Evolutionary conservation across 2,329 filamentous ascomycete species (phyloP), one percentile per base, ranked within the genome.

Genomic region (Trichoderma aggressivum): DNA sequence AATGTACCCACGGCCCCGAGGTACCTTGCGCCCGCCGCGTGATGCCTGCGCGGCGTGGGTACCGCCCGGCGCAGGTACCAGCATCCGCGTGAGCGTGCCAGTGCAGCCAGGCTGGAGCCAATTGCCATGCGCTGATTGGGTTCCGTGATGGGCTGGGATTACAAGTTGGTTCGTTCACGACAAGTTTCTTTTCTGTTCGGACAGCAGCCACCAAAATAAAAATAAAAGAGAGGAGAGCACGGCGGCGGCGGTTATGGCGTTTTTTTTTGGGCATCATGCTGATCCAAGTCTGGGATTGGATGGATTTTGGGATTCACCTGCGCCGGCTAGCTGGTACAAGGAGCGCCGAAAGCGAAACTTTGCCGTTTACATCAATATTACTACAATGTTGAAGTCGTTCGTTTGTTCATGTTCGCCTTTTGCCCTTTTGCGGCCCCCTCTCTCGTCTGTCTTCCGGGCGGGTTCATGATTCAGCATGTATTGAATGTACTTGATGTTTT

Each of bases 41-140:
- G 47, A 56, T n/a, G 50, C n/a, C 30, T 56, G 47, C 47, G 47
- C 18, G 16, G 63, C 50, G 21, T n/a, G 50, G 63, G 47, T 66
- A 66, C 63, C 24, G 24, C 32, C 32, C 30, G 18, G 63, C 47
- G 63, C 63, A 66, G 63, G 63, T 66, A 66, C 63, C n/a, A 53
- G 47, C 47, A 21, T 43, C 47, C 43, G 63, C 50, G 63, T 21
- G 50, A 36, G 64, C 64, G 55, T 50, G 55, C 53, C 53, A 68
- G 30, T 34, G 53, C 55, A 24, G 47, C n/a, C 39, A 43, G 7
- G 59, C 58, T 61, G 58, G 58, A 61, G 58, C 58, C 62, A 61
- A 39, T 39, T 16, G 21, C n/a, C 60, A 50, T 50, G 24, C 16
- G 5, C 2, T 50, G 18, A 50, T 21, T 50, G 43, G 43, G 39